A percentile compares a stretch with the other conserved stretches of the same genome.
These are phyloP conservation scores for Kodamaea restingae DNA, from an alignment of 805 yeast species.

Conservation along the genomic window DNA sequence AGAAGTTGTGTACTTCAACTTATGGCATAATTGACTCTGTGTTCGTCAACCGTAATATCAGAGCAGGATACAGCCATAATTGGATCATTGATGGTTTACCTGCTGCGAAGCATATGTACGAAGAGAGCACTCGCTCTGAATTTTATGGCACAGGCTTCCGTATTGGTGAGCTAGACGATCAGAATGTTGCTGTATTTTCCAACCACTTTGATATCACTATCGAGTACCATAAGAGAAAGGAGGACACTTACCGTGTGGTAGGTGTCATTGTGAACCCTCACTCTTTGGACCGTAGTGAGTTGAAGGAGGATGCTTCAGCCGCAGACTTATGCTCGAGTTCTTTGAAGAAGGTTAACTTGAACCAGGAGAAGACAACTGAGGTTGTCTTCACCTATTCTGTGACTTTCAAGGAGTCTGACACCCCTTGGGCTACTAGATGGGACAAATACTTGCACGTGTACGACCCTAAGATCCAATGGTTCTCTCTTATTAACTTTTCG, in stretches of 20 bases:
- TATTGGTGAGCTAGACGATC: conserved; percentile 64
- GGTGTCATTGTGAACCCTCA: conserved; percentile 78
- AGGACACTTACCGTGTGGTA: conserved; percentile 75
- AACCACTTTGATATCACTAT: conserved; percentile 78
- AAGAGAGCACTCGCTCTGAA: conserved; percentile 52
- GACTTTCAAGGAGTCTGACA: conserved; percentile 59
- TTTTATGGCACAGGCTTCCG: conserved; percentile 81
- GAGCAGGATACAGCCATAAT: conserved; percentile 80
- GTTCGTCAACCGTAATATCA: conserved; percentile 74
- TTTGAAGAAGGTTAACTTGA: conserved; percentile 39
- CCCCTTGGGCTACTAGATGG: conserved; percentile 98
- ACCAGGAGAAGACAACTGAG: conserved; percentile 45
- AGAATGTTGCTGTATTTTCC: conserved; percentile 54
- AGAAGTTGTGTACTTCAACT: conserved; percentile 54
- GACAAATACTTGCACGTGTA: conserved; percentile 89
- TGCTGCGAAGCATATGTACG: conserved; percentile 64
- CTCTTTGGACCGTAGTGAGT: conserved; percentile 43
- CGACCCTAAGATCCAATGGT: conserved; percentile 95
- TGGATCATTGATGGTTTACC: conserved; percentile 97
- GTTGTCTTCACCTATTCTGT: conserved; percentile 89
- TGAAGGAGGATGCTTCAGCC: conserved; percentile 18
- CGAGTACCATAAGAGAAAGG: conserved; percentile 77
- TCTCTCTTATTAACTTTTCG: conserved; percentile 82
- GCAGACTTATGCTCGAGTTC: conserved; percentile 30
- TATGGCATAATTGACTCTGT: conserved; percentile 65